Evolutionary conservation across 192 early-diverging fungal species (phyloP), one percentile per base, ranked within the genome.

Genomic region (Backusella sp.): DNA sequence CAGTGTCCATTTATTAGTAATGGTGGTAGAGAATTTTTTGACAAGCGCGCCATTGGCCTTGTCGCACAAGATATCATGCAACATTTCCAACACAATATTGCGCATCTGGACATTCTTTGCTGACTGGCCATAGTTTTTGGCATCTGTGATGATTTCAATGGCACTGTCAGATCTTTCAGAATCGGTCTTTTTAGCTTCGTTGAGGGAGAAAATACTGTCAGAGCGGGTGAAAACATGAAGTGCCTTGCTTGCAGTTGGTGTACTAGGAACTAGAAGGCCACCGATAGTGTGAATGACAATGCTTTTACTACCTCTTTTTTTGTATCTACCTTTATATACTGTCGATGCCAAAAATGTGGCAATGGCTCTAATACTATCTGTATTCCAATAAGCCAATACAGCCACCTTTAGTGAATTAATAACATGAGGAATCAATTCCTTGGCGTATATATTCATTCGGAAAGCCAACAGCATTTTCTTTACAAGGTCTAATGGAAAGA

Each of bases 321-420:
- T 19, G 21, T 4, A 53, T 79, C 72, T 84, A 88, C 86, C 76
- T 44, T 90, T 84, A 66, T 87, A 85, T 15, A 90, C 66, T 21
- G 88, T 89, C 17, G 87, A 87, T 5, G 90, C 88, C 21, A 92
- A 76, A 80, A 87, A 92, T 6, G 90, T 91, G 6, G 89, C 89
- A 66, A 92, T 76, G 2, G 84, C 78, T 35, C 89, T 78, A 21
- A 90, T 85, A 17, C 82, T 88, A 36, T 92, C 91, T 1, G 85
- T 84, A 15, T 82, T 87, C 73, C 86, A 92, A 28, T 85, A 83
- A 71, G 80, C 81, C 23, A 88, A 77, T 15, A 88, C 77, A 12
- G 89, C 83, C 28, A 86, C 83, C 52, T 87, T 87, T 68, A 91
- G 73, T 5, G 88, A 85, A n/a, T 81, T 74, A 1, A 90, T 82